A percentile compares a stretch with the other conserved stretches of the same genome.
Conservation (phyloP, 495 filamentous ascomycete genomes). For the Penicillium tannophilum region DNA sequence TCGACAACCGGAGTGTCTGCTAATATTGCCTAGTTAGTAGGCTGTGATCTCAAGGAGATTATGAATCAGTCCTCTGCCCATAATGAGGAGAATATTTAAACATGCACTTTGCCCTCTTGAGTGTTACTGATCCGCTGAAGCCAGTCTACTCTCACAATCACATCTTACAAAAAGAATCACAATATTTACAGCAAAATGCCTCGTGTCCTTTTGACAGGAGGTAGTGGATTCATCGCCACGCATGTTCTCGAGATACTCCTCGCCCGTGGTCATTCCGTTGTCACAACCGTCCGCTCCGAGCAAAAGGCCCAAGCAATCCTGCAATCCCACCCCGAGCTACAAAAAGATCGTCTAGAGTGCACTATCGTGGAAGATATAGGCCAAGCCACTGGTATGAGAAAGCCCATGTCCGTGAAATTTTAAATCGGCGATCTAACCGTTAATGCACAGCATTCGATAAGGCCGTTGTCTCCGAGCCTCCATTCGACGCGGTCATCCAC, state of each 20-base stretch:
- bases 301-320: constrained; percentile 71
- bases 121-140: neutral
- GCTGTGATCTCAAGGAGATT: too few relatives aligned
- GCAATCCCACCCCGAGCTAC: constrained; percentile 54
- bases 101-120: neutral
- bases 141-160: neutral
- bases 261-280: constrained; percentile 62
- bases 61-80: neutral
- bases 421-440: neutral
- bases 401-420: neutral
- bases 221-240: constrained; percentile 67
- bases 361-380: constrained; percentile 77
- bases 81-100: neutral
- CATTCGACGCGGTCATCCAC: constrained; percentile 74
- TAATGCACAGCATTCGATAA: constrained; percentile 56
- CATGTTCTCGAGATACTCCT: constrained; percentile 74
- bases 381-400: constrained; percentile 17
- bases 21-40: neutral
- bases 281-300: constrained; percentile 75
- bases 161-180: neutral
- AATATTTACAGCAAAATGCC: constrained; percentile 10
- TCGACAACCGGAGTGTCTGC: neutral
- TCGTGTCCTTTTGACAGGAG: constrained; percentile 41
- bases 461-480: constrained; percentile 61
- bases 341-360: constrained; percentile 63